Conservation (phyloP, 768 basidiomycete species). For the Asterophora parasitica region DNA sequence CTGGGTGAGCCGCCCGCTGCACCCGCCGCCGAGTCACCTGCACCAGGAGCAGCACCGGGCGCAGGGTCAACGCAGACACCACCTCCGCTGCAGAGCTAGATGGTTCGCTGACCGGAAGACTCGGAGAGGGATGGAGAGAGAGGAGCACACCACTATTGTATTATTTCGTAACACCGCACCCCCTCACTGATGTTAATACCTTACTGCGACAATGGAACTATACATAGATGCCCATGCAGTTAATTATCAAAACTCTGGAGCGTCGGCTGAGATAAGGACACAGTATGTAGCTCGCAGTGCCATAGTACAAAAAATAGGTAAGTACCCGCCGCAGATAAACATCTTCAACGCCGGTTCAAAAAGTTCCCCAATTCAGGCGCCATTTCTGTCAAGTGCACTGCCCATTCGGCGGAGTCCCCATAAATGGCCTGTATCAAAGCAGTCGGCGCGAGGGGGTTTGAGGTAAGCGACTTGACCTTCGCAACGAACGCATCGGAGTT, state of each 20-base stretch:
- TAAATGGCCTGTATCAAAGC: too few relatives aligned
- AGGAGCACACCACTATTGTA: constrained; percentile 9
- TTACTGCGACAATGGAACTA: constrained; percentile 5
- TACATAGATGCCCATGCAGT: neutral
- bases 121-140: neutral
- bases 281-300: too few relatives aligned
- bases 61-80: constrained; percentile 13
- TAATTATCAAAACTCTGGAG: too few relatives aligned
- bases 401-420: too few relatives aligned
- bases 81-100: constrained; percentile 16
- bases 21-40: constrained; percentile 3
- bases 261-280: too few relatives aligned
- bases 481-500: constrained; percentile 12
- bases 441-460: too few relatives aligned
- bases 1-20: constrained; percentile 20
- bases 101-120: neutral
- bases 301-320: too few relatives aligned
- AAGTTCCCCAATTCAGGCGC: too few relatives aligned
- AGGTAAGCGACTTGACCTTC: constrained; percentile 13
- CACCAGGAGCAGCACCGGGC: constrained; percentile 8
- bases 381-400: too few relatives aligned
- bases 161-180: constrained; percentile 14
- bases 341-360: too few relatives aligned
- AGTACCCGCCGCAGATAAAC: too few relatives aligned
- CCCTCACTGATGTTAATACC: constrained; percentile 14